Percentiles rank a stretch among this genome's conserved stretches.
These are phyloP conservation scores for Aaosphaeria arxii DNA, from an alignment of 2,329 filamentous ascomycete genomes.

Conservation along the genomic window DNA sequence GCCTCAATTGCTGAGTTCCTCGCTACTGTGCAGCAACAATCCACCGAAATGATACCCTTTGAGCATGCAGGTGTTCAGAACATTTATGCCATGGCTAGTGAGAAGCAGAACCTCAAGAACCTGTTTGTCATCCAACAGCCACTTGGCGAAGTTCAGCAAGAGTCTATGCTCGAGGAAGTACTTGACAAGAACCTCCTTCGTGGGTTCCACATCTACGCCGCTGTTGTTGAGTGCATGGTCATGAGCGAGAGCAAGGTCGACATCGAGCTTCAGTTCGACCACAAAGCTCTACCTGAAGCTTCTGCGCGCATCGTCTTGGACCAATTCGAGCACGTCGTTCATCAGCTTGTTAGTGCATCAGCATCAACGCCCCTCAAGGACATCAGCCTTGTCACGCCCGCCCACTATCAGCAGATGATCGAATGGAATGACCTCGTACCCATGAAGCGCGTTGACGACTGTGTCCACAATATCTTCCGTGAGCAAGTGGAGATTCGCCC, in stretches of 20 bases:
- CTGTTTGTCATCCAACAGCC: slow-evolving; percentile 50
- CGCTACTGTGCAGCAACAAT: slow-evolving; percentile 9
- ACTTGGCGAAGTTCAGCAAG: slow-evolving; percentile 2
- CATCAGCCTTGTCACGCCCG: slow-evolving; percentile 4
- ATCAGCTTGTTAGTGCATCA: slow-evolving; percentile 8
- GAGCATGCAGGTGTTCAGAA: slow-evolving; percentile 33
- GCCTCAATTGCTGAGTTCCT: slow-evolving; percentile 10
- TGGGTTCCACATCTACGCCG: slow-evolving; percentile 13
- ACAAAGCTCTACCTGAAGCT: slow-evolving; percentile 5
- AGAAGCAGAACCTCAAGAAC: slow-evolving; percentile 45
- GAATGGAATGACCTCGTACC: slow-evolving; percentile 12
- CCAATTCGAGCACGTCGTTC: slow-evolving; percentile 12
- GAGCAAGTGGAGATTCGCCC: slow-evolving; percentile 6
- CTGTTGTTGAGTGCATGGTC: slow-evolving; percentile 13
- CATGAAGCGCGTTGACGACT: slow-evolving; percentile 6
- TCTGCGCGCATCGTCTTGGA: slow-evolving; percentile 5
- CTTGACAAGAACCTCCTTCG: slow-evolving; percentile 8
- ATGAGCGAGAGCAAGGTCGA: slow-evolving; percentile 9
- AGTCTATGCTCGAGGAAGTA: slow-evolving; percentile 3
- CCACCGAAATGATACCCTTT: slow-evolving; percentile 18
- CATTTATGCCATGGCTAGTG: slow-evolving; percentile 13
- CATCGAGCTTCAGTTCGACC: slow-evolving; percentile 9
- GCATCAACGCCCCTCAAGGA: slow-evolving; percentile 6
- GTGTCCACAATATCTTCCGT: slow-evolving; percentile 11
- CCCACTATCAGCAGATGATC: slow-evolving; percentile 7